Conservation (phyloP, 164 flowering plant genomes). For the Tetracentron sinense region DNA sequence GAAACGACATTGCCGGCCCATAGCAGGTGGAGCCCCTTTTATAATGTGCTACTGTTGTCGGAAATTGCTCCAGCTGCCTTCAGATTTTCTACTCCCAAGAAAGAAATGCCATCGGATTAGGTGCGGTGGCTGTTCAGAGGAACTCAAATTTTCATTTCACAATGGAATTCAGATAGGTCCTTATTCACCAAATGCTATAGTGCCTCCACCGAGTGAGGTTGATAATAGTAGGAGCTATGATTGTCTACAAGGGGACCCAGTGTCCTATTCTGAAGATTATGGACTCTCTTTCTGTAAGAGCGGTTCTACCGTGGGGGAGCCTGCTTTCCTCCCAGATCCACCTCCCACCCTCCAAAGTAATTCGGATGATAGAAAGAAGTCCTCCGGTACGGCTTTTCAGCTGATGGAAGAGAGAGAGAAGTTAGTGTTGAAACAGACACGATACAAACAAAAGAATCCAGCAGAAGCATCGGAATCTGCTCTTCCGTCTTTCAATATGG, state of each 20-base stretch:
- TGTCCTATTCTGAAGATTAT: slow-evolving; percentile 52
- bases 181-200: slow-evolving; percentile 23
- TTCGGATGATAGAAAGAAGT: slow-evolving; percentile 10
- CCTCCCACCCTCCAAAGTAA: slow-evolving; percentile 5
- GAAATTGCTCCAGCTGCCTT: slow-evolving; percentile 60
- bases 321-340: slow-evolving; percentile 11
- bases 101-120: slow-evolving; percentile 42
- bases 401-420: slow-evolving; percentile 17
- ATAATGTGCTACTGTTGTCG: slow-evolving; percentile 53
- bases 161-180: slow-evolving; percentile 38
- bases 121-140: slow-evolving; percentile 62
- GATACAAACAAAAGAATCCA: slow-evolving; percentile 15
- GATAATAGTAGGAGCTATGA: slow-evolving; percentile 17
- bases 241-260: slow-evolving; percentile 28
- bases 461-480: slow-evolving; percentile 12
- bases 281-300: slow-evolving; percentile 36
- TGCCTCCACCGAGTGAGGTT: too few species aligned
- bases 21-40: slow-evolving; percentile 79
- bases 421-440: slow-evolving; percentile 7
- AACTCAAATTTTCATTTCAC: slow-evolving; percentile 51
- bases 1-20: slow-evolving; percentile 51
- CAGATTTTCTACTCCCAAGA: slow-evolving; percentile 52
- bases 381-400: slow-evolving; percentile 13
- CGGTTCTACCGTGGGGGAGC: slow-evolving; percentile 43
- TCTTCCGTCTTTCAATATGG: slow-evolving; percentile 16